Percentiles rank a stretch among this genome's conserved stretches.
These are phyloP conservation scores for Funneliformis caledonium DNA, from an alignment of 371 early-diverging fungal species.

Conservation along the genomic window DNA sequence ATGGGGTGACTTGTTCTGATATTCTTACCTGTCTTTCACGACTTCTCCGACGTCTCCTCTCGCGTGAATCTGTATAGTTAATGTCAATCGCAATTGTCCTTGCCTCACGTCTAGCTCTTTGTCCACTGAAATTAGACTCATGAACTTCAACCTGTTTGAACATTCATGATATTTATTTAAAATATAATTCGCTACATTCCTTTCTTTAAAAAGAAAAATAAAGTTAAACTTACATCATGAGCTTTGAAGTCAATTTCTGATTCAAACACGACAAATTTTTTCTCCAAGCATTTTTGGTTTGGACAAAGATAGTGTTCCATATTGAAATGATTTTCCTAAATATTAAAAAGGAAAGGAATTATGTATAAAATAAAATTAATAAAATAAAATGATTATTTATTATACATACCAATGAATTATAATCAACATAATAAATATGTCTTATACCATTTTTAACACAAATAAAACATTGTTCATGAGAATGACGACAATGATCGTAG, in stretches of 20 bases:
- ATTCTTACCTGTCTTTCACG: slow-evolving; percentile 25
- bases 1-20: background rate
- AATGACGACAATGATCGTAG: slow-evolving; percentile 90
- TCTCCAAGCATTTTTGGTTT: slow-evolving; percentile 84
- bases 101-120: slow-evolving; percentile 33
- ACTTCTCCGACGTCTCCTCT: background rate
- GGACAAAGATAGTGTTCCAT: slow-evolving; percentile 83
- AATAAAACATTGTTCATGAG: slow-evolving; percentile 93
- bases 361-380: background rate
- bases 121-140: slow-evolving; percentile 38
- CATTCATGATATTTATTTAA: background rate
- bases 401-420: slow-evolving; percentile 70
- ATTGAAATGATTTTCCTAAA: slow-evolving; percentile 81
- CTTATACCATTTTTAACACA: slow-evolving; percentile 76
- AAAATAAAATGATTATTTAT: slow-evolving; percentile 4
- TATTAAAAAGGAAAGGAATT: slow-evolving; percentile 22
- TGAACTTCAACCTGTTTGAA: slow-evolving; percentile 44
- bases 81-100: slow-evolving; percentile 7
- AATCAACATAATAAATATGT: slow-evolving; percentile 88
- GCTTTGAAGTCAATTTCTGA: slow-evolving; percentile 89
- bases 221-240: slow-evolving; percentile 62
- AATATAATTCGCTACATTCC: background rate
- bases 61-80: background rate
- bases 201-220: background rate
- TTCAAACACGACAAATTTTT: slow-evolving; percentile 96